Percentiles rank a stretch among this genome's conserved stretches.
These are phyloP conservation scores for Hsuehochloa calcarea DNA, from an alignment of 176 grass and related monocot genomes.

Conservation along the genomic window DNA sequence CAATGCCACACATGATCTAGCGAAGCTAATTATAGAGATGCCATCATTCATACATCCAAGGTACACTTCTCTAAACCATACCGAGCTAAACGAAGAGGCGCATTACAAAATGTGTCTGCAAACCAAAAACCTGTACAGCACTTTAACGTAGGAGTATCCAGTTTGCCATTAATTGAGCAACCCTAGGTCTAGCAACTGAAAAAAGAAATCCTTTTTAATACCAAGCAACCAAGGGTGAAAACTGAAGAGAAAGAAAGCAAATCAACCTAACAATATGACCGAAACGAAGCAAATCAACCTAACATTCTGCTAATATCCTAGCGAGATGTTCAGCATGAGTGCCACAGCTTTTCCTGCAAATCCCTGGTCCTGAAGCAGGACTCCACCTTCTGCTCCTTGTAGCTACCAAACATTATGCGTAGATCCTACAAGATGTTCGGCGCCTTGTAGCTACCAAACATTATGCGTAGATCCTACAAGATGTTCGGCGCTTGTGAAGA, in stretches of 20 bases:
- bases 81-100: not conserved
- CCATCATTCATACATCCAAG: not conserved
- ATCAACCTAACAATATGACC: slow-evolving; percentile 32
- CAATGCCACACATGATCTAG: not conserved
- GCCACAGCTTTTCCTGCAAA: slow-evolving; percentile 43
- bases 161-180: slow-evolving; percentile 28
- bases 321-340: slow-evolving; percentile 43
- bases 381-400: slow-evolving; percentile 53
- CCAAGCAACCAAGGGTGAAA: slow-evolving; percentile 20
- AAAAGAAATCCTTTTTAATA: not conserved
- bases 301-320: slow-evolving; percentile 41
- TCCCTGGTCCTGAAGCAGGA: slow-evolving; percentile 26
- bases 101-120: slow-evolving; percentile 4
- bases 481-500: slow-evolving; percentile 73
- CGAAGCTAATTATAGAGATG: not conserved
- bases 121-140: slow-evolving; percentile 39
- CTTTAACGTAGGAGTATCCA: slow-evolving; percentile 7
- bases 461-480: slow-evolving; percentile 45
- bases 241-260: slow-evolving; percentile 29
- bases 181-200: slow-evolving; percentile 26
- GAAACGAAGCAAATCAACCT: slow-evolving; percentile 29
- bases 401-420: no score
- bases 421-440: no score
- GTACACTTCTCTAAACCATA: not conserved
- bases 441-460: not conserved